A percentile compares a stretch with the other conserved stretches of the same genome.
phyloP scores from a whole-genome alignment of 257 asterid species.

The Nicotiana undulata region DNA sequence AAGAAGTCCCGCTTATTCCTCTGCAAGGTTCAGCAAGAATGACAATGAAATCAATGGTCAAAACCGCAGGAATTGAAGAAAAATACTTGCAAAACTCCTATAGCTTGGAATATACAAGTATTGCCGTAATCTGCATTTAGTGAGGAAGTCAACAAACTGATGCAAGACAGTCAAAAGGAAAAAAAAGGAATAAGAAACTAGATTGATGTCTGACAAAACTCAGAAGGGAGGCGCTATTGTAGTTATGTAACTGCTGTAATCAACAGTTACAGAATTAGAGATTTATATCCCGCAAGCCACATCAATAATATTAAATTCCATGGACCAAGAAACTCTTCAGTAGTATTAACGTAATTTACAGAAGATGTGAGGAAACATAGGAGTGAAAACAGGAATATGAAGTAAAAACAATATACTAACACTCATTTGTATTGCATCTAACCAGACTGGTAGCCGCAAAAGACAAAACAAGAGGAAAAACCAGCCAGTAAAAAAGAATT shows the following conservation, averaged over 20 bases:
- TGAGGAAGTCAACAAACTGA: not conserved
- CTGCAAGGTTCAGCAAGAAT: slow-evolving; percentile 36
- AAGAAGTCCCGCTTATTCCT: slow-evolving; percentile 84
- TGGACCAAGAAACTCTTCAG: not conserved
- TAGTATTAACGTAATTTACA: not conserved
- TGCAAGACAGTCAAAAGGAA: not conserved
- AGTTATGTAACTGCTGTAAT: not conserved
- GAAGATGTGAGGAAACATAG: not conserved
- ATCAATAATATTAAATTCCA: not conserved
- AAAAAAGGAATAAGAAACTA: not conserved
- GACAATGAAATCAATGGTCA: slow-evolving; percentile 7
- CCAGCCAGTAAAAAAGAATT: not conserved
- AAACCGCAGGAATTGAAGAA: not conserved
- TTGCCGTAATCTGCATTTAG: not conserved
- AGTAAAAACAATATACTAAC: not conserved
- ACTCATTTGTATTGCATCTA: not conserved
- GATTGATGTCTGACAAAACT: not conserved
- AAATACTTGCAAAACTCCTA: not conserved
- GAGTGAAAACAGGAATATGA: not conserved
- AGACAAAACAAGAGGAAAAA: not conserved
- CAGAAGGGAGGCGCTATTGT: not conserved
- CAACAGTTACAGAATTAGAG: not conserved
- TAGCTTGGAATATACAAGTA: not conserved
- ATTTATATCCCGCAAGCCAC: not conserved
- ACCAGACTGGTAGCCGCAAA: not conserved